A percentile compares a stretch with the other conserved stretches of the same genome.
phyloP scores from a whole-genome alignment of 306 rosid species.

The Morella rubra region DNA sequence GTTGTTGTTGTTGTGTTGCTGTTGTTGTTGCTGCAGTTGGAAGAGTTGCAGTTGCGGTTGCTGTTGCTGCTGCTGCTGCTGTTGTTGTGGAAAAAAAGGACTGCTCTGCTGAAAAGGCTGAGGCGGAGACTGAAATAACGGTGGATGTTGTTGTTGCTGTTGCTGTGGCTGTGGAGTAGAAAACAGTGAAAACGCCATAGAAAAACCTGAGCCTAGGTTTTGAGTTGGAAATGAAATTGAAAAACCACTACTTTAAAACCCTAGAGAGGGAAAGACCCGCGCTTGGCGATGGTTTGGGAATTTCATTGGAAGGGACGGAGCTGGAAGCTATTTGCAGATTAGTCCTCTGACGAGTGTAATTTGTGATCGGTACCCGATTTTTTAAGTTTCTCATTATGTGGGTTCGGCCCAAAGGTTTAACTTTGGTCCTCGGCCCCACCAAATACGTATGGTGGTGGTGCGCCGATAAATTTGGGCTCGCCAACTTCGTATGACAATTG shows the following conservation, averaged over 20 bases:
- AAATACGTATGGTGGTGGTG: no score
- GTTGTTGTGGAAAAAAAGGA: constrained; percentile 23
- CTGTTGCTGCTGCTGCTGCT: constrained; percentile 45
- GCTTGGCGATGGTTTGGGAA: neutral
- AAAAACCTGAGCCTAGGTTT: no score
- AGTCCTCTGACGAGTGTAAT: neutral
- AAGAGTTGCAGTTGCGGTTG: constrained; percentile 37
- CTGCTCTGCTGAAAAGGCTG: constrained; percentile 27
- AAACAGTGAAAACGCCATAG: constrained; percentile 77
- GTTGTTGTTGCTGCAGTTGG: constrained; percentile 25
- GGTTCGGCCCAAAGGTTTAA: no score
- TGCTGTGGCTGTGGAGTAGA: constrained; percentile 61
- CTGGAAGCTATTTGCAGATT: neutral
- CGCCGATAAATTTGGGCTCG: no score
- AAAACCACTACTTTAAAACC: constrained; percentile 45
- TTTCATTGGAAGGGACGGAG: neutral
- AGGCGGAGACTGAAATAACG: constrained; percentile 45
- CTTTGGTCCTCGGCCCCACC: no score
- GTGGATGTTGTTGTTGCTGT: constrained; percentile 39
- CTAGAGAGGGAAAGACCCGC: constrained; percentile 39
- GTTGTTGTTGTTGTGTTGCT: constrained; percentile 43
- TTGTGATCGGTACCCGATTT: neutral
- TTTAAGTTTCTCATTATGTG: no score
- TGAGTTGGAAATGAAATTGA: no score
- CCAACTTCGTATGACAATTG: no score